A percentile compares a stretch with the other conserved stretches of the same genome.
These are phyloP conservation scores for Uronychia binucleata DNA, from an alignment of 73 alveolate genomes.

Conservation along the genomic window DNA sequence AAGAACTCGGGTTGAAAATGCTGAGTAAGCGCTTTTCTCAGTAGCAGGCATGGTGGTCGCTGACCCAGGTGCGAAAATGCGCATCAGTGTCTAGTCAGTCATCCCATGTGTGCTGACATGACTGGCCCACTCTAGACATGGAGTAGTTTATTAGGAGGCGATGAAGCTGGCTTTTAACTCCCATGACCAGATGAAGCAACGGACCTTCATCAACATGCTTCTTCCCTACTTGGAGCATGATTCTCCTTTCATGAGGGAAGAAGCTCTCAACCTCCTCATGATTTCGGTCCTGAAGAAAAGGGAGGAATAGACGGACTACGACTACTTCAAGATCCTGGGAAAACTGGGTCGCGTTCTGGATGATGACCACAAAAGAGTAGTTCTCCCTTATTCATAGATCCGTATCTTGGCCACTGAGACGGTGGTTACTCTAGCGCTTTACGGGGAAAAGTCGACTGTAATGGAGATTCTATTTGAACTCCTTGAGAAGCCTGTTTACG, in stretches of 20 bases:
- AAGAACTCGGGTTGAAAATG: background rate
- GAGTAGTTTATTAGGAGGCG: background rate
- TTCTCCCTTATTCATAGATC: background rate
- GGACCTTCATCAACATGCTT: background rate
- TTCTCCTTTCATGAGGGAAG: background rate
- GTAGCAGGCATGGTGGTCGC: background rate
- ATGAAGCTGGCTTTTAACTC: background rate
- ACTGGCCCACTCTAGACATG: background rate
- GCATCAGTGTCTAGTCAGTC: background rate
- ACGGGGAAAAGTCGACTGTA: constrained; percentile 1
- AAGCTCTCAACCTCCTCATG: background rate
- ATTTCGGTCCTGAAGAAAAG: background rate
- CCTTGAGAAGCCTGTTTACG: background rate
- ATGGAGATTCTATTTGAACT: constrained; percentile 3
- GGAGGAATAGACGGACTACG: background rate
- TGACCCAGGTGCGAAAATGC: background rate
- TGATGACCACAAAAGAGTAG: background rate
- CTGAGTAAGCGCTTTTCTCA: background rate
- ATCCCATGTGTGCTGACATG: background rate
- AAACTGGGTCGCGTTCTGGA: background rate
- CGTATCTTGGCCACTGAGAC: background rate
- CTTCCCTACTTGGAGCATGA: background rate
- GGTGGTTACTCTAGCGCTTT: background rate
- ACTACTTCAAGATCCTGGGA: background rate
- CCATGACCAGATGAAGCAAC: background rate